A percentile compares a stretch with the other conserved stretches of the same genome.
Conservation (phyloP, 345 rosid genomes). For the Hibiscus mutabilis region DNA sequence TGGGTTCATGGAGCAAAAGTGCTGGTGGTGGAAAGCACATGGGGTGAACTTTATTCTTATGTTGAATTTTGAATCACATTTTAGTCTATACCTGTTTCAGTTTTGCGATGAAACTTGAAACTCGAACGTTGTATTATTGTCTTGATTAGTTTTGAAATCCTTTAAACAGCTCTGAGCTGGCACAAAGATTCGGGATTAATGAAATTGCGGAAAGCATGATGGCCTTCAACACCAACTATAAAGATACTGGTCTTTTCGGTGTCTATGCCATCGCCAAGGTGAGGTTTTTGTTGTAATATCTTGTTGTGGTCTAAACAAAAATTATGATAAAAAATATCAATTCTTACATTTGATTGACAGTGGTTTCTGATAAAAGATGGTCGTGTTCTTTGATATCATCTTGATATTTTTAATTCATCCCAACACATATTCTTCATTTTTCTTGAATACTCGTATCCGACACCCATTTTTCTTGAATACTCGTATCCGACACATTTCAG, state of each 20-base stretch:
- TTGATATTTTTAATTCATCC: background rate
- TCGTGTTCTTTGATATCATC: background rate
- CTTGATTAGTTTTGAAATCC: slow-evolving; percentile 20
- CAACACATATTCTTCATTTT: background rate
- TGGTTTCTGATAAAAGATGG: background rate
- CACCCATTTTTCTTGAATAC: background rate
- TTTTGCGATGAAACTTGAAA: background rate
- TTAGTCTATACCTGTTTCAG: background rate
- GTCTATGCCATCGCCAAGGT: slow-evolving; percentile 98
- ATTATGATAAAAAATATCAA: background rate
- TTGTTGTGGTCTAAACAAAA: background rate
- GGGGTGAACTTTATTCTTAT: slow-evolving; percentile 57
- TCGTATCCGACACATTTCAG: background rate
- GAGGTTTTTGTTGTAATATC: slow-evolving; percentile 11
- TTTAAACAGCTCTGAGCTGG: slow-evolving; percentile 70
- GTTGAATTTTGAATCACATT: background rate
- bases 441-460: background rate
- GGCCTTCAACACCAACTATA: slow-evolving; percentile 99
- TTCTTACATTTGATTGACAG: background rate
- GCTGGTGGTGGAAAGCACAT: slow-evolving; percentile 94
- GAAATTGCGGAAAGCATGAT: slow-evolving; percentile 95
- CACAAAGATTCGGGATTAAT: slow-evolving; percentile 72
- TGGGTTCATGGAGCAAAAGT: slow-evolving; percentile 91
- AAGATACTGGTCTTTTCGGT: slow-evolving; percentile 96
- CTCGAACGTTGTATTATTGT: background rate